Base-by-base conservation (phyloP, 2,329 filamentous ascomycete species). In the Boeremia lycopersici region DNA sequence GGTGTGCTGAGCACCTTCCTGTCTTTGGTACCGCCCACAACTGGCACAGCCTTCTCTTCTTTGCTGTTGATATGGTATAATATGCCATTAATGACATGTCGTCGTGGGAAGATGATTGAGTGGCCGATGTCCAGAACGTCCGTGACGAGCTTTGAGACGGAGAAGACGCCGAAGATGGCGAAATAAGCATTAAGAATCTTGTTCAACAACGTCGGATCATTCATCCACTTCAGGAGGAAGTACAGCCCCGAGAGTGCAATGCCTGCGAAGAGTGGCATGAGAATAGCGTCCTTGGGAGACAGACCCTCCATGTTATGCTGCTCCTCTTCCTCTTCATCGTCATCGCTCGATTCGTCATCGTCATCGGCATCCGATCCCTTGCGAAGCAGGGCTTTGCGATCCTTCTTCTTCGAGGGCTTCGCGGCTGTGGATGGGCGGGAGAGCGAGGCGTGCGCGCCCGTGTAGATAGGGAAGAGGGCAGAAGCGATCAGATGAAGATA, bases 111-210 rank as follows among this genome's bases (percentile, higher is more conserved):
- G 6, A 91, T 67, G 49, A 95, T 79, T 0, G 86, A 87, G 1
- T 86, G 82, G 1, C 81, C 61, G 6, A 93, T 78, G 54, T 87
- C 82, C 45, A 95, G 76, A 0, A 77, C 74, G 68, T 97, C 92
- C n/a, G 86, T 87, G 41, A 92, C 77, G 23, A 96, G 81, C 38
- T 86, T 87, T 8, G 86, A 81, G 13, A 95, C 82, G 57, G 90
- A 91, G 58, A 89, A 87, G n/a, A 96, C 76, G 0, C 90, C 91
- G 70, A 93, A 86, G 53, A 85, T 74, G 3, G 89, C 90, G 76
- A 96, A 93, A 78, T 98, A 97, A 68, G 84, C 86, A 34, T 90
- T 88, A 19, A 98, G 78, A 34, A 96, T 84, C 74, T 88, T 90
- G 78, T 93, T 97, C 67, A 98, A 77, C 19, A 96, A 79, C 10